These are phyloP conservation scores for Cadophora luteo-olivacea DNA, from an alignment of 2,329 filamentous ascomycete genomes.

Conservation along the genomic window DNA sequence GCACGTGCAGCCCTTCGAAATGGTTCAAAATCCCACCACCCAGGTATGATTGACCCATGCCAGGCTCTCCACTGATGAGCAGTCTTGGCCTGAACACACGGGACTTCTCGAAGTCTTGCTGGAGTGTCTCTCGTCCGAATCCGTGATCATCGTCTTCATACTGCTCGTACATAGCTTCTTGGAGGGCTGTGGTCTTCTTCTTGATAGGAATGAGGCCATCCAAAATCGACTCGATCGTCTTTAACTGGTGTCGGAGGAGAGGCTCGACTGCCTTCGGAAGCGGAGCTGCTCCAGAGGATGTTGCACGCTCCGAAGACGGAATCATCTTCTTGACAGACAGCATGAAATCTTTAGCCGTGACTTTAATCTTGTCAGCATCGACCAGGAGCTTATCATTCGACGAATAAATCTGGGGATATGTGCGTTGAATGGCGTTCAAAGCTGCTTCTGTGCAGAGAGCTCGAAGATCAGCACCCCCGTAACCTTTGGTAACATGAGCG, in stretches of 20 bases:
- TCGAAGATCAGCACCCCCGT: slow-evolving; percentile 92
- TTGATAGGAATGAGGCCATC: slow-evolving; percentile 82
- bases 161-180: slow-evolving; percentile 92
- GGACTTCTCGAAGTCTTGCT: slow-evolving; percentile 82
- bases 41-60: slow-evolving; percentile 95
- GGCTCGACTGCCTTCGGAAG: slow-evolving; percentile 83
- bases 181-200: slow-evolving; percentile 85
- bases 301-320: slow-evolving; percentile 90
- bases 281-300: slow-evolving; percentile 82
- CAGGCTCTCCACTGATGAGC: slow-evolving; percentile 79
- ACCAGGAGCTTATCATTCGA: slow-evolving; percentile 91
- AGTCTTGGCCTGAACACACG: slow-evolving; percentile 89
- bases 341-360: slow-evolving; percentile 96
- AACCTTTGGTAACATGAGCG: slow-evolving; percentile 90
- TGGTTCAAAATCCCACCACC: slow-evolving; percentile 85
- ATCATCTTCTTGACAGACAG: slow-evolving; percentile 95
- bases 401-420: slow-evolving; percentile 94
- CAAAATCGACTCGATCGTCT: slow-evolving; percentile 70
- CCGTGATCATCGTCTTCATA: slow-evolving; percentile 82
- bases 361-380: slow-evolving; percentile 80
- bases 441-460: slow-evolving; percentile 96
- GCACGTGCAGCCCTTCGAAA: slow-evolving; percentile 92
- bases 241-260: slow-evolving; percentile 75
- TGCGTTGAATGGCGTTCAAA: slow-evolving; percentile 92
- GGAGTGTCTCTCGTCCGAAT: slow-evolving; percentile 80